Evolutionary conservation across 2,329 filamentous ascomycete species (phyloP).

Genomic region (Monilinia laxa): DNA sequence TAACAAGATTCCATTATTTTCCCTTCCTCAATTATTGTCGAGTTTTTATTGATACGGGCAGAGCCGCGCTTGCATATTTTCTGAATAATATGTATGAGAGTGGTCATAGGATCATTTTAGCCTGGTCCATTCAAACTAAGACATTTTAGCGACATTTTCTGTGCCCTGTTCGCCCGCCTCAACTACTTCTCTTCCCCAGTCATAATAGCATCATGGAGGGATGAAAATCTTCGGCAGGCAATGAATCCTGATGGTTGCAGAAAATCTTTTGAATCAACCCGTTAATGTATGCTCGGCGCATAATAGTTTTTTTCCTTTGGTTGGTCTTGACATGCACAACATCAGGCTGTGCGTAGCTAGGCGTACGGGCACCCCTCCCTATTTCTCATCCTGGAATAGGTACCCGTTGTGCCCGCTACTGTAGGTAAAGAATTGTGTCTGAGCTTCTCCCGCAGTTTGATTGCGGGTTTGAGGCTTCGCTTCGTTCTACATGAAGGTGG

Average conservation of each 20-base stretch:
- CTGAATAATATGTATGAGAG: conserved; percentile 4
- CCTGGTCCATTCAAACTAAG: conserved; percentile 14
- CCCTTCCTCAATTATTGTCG: conserved; percentile 5
- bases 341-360: conserved; percentile 22
- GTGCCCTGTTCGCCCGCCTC: not conserved
- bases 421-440: conserved; percentile 13
- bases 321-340: conserved; percentile 17
- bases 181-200: not conserved
- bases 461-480: not conserved
- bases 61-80: conserved; percentile 26
- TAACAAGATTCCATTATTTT: conserved; percentile 11
- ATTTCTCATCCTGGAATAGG: not conserved
- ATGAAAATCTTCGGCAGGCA: conserved; percentile 3
- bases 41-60: conserved; percentile 23
- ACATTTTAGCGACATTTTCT: conserved; percentile 14
- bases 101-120: conserved; percentile 23
- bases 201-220: not conserved
- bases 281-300: conserved; percentile 6
- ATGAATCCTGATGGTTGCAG: conserved; percentile 2
- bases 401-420: conserved; percentile 14
- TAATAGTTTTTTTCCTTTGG: conserved; percentile 1
- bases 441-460: conserved; percentile 17
- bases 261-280: not conserved
- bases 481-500: not conserved
- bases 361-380: conserved; percentile 9